A percentile compares a stretch with the other conserved stretches of the same genome.
phyloP scores from a whole-genome alignment of 768 basidiomycete species.

The Wakefieldia striispora region DNA sequence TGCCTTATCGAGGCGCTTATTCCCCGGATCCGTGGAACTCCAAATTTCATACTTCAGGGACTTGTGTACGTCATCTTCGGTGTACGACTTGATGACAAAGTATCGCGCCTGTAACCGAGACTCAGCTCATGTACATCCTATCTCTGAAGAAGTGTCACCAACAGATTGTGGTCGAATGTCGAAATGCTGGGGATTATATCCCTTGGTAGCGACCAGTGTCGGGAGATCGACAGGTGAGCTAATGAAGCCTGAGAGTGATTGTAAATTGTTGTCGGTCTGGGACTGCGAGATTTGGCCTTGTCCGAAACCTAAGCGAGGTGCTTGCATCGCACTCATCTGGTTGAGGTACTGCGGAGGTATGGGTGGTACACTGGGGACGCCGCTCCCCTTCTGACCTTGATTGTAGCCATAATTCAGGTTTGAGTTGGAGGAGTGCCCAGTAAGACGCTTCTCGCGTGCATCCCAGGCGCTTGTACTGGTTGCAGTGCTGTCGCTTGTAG shows the following conservation, averaged over 20 bases:
- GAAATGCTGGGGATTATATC: slow-evolving; percentile 87
- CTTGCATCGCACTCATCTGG: slow-evolving; percentile 40
- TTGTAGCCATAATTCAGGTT: slow-evolving; percentile 65
- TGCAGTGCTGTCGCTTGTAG: slow-evolving; percentile 28
- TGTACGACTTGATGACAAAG: slow-evolving; percentile 99
- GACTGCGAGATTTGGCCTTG: slow-evolving; percentile 28
- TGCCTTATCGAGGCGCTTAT: slow-evolving; percentile 95
- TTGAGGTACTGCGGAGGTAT: slow-evolving; percentile 75
- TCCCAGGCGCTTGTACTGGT: slow-evolving; percentile 54
- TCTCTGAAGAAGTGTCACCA: slow-evolving; percentile 28
- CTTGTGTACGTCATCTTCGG: slow-evolving; percentile 99
- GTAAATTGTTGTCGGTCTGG: slow-evolving; percentile 29
- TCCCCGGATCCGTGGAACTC: slow-evolving; percentile 96
- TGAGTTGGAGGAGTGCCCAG: slow-evolving; percentile 61
- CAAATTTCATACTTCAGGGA: slow-evolving; percentile 97
- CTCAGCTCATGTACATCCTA: slow-evolving; percentile 1
- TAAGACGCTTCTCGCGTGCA: slow-evolving; percentile 58
- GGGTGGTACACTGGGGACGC: slow-evolving; percentile 64
- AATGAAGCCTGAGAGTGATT: slow-evolving; percentile 46
- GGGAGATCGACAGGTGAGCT: slow-evolving; percentile 81
- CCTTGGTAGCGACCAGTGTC: slow-evolving; percentile 80
- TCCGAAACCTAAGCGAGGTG: slow-evolving; percentile 39
- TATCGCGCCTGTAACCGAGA: slow-evolving; percentile 64
- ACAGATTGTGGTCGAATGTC: slow-evolving; percentile 80
- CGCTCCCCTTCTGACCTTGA: slow-evolving; percentile 30